A percentile compares a stretch with the other conserved stretches of the same genome.
phyloP scores from a whole-genome alignment of 345 rosid species.

The Eucalyptus erythrocorys region DNA sequence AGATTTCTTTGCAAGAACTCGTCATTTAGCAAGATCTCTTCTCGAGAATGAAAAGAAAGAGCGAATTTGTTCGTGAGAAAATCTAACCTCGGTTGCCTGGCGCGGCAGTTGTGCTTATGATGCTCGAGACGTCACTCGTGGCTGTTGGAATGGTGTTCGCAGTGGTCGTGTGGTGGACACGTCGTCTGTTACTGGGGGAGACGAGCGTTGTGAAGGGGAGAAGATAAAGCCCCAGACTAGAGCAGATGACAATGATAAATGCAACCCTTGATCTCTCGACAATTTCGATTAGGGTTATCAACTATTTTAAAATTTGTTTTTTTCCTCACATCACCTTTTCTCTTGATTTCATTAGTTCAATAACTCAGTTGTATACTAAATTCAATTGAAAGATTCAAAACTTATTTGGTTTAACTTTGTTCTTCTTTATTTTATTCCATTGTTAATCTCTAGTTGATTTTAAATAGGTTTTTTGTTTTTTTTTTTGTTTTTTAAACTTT shows the following conservation, averaged over 20 bases:
- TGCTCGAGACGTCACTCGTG: background rate
- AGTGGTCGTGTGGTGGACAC: background rate
- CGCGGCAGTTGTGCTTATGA: background rate
- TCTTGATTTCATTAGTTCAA: background rate
- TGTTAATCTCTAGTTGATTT: background rate
- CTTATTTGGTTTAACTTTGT: background rate
- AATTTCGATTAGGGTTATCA: background rate
- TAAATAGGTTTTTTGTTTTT: background rate
- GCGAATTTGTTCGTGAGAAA: background rate
- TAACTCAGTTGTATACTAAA: background rate
- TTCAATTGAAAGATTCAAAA: background rate
- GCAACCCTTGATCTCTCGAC: background rate
- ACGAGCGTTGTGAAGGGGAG: background rate
- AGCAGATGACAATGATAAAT: background rate
- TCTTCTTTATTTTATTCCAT: background rate
- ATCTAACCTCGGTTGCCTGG: background rate
- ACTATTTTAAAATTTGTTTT: background rate
- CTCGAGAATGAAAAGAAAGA: background rate
- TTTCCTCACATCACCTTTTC: background rate
- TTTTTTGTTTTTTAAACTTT: background rate
- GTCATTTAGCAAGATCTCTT: background rate
- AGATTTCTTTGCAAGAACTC: background rate
- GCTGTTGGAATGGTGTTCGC: background rate
- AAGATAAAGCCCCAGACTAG: background rate
- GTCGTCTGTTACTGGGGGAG: background rate